Evolutionary conservation across 495 filamentous ascomycete genomes (phyloP).

Genomic region (Ascodesmis nigricans): DNA sequence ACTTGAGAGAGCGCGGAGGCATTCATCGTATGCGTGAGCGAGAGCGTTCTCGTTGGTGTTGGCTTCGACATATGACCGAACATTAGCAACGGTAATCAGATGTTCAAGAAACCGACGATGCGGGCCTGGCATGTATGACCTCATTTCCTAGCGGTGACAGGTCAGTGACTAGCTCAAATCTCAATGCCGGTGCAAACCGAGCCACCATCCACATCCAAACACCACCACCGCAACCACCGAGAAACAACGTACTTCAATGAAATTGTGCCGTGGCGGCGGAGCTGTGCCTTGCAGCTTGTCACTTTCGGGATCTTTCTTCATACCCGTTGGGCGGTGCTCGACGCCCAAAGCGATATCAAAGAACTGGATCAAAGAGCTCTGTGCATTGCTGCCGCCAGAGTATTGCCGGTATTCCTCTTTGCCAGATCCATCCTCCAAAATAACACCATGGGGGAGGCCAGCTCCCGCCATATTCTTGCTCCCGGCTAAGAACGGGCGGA

Average conservation of each 20-base stretch:
- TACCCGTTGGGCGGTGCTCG: conserved; percentile 77
- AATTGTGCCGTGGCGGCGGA: conserved; percentile 50
- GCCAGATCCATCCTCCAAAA: conserved; percentile 59
- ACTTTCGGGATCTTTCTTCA: conserved; percentile 29
- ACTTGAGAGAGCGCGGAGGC: conserved; percentile 67
- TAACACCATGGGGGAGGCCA: conserved; percentile 63
- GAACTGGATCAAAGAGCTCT: conserved; percentile 87
- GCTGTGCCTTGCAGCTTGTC: conserved; percentile 31
- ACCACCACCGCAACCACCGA: neutral
- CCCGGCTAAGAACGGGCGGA: conserved; percentile 83
- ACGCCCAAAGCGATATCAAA: conserved; percentile 82
- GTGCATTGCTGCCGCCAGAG: conserved; percentile 81
- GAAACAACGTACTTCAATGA: conserved; percentile 38
- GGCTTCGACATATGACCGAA: conserved; percentile 59
- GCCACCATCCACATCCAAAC: too few species aligned
- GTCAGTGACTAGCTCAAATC: too few species aligned
- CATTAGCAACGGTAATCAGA: conserved; percentile 60
- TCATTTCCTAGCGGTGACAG: conserved; percentile 45
- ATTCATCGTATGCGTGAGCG: conserved; percentile 68
- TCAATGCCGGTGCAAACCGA: too few species aligned
- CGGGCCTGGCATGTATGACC: conserved; percentile 81
- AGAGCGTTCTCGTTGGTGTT: conserved; percentile 40
- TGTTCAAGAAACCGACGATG: conserved; percentile 76
- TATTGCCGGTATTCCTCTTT: conserved; percentile 50
- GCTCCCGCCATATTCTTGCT: conserved; percentile 93